phyloP scores from a whole-genome alignment of 768 basidiomycete species.

The Lentinula sp. region DNA sequence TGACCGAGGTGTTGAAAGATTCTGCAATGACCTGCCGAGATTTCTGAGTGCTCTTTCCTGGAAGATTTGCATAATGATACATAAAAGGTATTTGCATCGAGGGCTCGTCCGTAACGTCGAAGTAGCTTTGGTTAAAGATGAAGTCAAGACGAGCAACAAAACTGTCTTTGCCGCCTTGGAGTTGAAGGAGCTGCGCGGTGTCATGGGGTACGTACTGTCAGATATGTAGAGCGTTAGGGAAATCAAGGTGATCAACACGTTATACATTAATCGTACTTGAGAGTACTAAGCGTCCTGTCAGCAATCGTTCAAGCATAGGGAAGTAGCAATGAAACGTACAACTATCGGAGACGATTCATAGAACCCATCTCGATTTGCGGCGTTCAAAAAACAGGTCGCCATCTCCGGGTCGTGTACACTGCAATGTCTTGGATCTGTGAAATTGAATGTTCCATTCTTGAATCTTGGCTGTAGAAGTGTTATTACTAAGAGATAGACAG shows the following conservation, averaged over 20 bases:
- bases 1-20: constrained; percentile 49
- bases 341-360: constrained; percentile 63
- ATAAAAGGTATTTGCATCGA: constrained; percentile 66
- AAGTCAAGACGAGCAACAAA: constrained; percentile 53
- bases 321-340: constrained; percentile 25
- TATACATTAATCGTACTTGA: constrained; percentile 31
- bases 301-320: background rate
- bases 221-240: background rate
- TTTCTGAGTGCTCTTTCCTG: constrained; percentile 53
- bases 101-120: constrained; percentile 58
- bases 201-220: constrained; percentile 59
- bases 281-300: constrained; percentile 39
- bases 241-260: background rate
- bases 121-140: constrained; percentile 55
- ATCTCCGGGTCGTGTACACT: constrained; percentile 53
- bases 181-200: constrained; percentile 51
- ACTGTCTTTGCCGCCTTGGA: constrained; percentile 51
- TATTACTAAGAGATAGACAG: background rate
- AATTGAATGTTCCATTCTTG: constrained; percentile 53
- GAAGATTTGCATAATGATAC: constrained; percentile 63
- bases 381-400: constrained; percentile 57
- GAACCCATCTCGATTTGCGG: constrained; percentile 52
- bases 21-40: constrained; percentile 48
- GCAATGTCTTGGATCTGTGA: constrained; percentile 63
- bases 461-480: constrained; percentile 41